Percentiles rank a stretch among this genome's conserved stretches.
phyloP scores from a whole-genome alignment of 2,329 filamentous ascomycete genomes.

The Pseudogymnoascus pannorum region DNA sequence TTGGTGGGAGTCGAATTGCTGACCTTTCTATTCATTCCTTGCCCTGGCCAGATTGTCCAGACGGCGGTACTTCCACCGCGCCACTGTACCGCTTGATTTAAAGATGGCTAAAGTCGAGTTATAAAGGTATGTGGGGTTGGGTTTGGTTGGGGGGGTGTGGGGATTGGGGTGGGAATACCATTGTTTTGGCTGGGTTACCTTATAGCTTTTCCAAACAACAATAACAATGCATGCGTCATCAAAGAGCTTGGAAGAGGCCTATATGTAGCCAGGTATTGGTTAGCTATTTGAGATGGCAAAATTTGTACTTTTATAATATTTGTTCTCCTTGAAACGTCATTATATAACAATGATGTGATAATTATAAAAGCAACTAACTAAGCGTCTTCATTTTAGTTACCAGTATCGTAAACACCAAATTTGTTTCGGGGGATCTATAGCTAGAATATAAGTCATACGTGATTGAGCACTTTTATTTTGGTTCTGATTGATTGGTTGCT shows the following conservation, averaged over 20 bases:
- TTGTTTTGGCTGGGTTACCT: background rate
- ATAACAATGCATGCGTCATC: background rate
- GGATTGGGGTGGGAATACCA: background rate
- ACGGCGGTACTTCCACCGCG: background rate
- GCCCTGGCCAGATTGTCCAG: constrained; percentile 6
- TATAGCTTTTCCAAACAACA: background rate
- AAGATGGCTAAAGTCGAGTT: background rate
- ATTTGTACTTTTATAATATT: background rate
- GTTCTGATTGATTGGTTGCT: background rate
- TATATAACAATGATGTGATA: background rate
- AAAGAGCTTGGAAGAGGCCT: background rate
- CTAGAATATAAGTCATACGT: too few relatives aligned
- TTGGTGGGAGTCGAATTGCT: background rate
- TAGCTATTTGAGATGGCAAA: background rate
- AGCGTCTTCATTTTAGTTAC: background rate
- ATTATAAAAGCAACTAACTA: background rate
- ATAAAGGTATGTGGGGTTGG: background rate
- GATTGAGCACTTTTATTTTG: background rate
- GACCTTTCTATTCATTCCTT: constrained; percentile 3
- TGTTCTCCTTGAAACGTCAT: background rate
- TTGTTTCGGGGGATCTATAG: too few relatives aligned
- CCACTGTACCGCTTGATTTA: constrained; percentile 7
- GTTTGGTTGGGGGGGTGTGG: background rate
- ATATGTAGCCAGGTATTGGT: background rate
- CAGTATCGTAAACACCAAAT: background rate